Base-by-base conservation (phyloP, 2,329 filamentous ascomycete species). In the Myriosclerotinia scirpicola region DNA sequence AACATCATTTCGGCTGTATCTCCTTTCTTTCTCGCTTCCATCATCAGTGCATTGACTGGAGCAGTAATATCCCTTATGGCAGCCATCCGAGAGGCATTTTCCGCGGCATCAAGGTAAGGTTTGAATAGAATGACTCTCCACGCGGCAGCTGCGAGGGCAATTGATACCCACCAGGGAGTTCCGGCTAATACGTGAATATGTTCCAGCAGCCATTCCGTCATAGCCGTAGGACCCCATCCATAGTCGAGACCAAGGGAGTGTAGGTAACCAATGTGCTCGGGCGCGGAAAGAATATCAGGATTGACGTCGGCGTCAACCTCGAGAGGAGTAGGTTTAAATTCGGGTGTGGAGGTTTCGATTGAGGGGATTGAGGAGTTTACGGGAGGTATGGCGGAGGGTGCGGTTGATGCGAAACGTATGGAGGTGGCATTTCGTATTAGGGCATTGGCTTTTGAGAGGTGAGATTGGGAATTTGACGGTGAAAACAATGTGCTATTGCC, bases 241-340 rank as follows among this genome's bases (percentile, higher is more conserved):
- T 90, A 98, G 73, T 98, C 91, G 30, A 99, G 81, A 4, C 95
- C 95, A 14, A 98, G 82, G 8, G 87, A 84, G 72, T 91, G 86
- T 67, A 99, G 81, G 75, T 93, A 97, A 69, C 95, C 95, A 67
- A 96, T 85, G 61, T 87, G 82, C 74, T 94, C 90, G 12, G 75
- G 74, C 5, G 73, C 60, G 38, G 67, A 61, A 4, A 74, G 67
- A 6, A 69, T 64, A 48, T 71, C 69, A 14, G 65, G 56, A 17
- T 67, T 58, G 38, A 73, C 61, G 14, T 74, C 73, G 22, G 70
- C 69, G 8, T 63, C 64, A 40, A 65, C 63, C 46, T 74, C 69
- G 26, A 75, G 67, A 48, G 71, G 69, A 17, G 71, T 65, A 40
- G 58, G 56, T 46, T 54, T 53, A 46, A 66, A 65, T 55, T 66